These are phyloP conservation scores for Ceratocystis cacaofunesta DNA, from an alignment of 2,329 filamentous ascomycete species.

Conservation along the genomic window DNA sequence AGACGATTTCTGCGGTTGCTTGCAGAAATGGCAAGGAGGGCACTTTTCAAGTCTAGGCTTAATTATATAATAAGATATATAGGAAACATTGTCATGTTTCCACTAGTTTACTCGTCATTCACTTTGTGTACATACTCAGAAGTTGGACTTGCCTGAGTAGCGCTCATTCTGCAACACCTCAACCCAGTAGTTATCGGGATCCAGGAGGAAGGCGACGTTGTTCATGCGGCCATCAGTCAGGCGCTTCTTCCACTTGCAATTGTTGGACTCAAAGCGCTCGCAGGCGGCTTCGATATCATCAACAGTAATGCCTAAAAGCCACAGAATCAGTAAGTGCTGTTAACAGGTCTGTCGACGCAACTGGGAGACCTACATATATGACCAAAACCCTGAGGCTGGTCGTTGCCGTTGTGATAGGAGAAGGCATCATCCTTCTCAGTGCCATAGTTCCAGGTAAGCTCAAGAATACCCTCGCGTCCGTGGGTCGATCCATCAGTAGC, in stretches of 20 bases:
- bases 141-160: slow-evolving; percentile 39
- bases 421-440: slow-evolving; percentile 77
- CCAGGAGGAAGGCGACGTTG: slow-evolving; percentile 81
- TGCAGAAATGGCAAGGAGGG: not conserved
- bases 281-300: slow-evolving; percentile 84
- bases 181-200: slow-evolving; percentile 78
- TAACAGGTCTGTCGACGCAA: not conserved
- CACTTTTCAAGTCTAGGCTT: not conserved
- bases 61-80: not conserved
- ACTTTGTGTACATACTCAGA: slow-evolving; percentile 30
- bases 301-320: slow-evolving; percentile 52
- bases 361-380: slow-evolving; percentile 57
- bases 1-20: not conserved
- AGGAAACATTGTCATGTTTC: not conserved
- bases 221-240: slow-evolving; percentile 87
- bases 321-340: slow-evolving; percentile 18
- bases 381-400: slow-evolving; percentile 82
- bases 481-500: slow-evolving; percentile 41
- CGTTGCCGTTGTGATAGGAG: slow-evolving; percentile 84
- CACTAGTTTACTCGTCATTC: slow-evolving; percentile 7
- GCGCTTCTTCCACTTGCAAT: slow-evolving; percentile 87
- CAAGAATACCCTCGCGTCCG: slow-evolving; percentile 67
- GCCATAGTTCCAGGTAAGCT: slow-evolving; percentile 73
- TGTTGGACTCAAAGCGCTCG: slow-evolving; percentile 64
- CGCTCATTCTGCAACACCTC: slow-evolving; percentile 67